Evolutionary conservation across 2,329 filamentous ascomycete genomes (phyloP).

Genomic region (Gliomastix tumulicola): DNA sequence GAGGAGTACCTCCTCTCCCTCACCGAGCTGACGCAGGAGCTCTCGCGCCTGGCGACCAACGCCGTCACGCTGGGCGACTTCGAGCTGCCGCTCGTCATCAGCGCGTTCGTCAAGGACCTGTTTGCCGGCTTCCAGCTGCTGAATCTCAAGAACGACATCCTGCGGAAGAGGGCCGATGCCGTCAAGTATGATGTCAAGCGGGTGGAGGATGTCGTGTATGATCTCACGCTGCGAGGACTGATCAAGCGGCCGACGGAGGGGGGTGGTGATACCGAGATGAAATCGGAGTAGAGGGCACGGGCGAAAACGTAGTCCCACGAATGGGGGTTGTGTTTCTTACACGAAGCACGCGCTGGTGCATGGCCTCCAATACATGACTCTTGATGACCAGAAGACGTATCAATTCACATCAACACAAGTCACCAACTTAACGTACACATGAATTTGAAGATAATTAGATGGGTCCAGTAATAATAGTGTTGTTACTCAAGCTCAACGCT

Average conservation of each 20-base stretch:
- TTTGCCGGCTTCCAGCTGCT: conserved; percentile 95
- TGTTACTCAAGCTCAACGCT: too few species aligned
- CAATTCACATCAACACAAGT: too few species aligned
- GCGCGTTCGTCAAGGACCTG: conserved; percentile 87
- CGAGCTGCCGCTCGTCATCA: conserved; percentile 77
- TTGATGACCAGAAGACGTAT: too few species aligned
- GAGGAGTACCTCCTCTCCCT: conserved; percentile 93
- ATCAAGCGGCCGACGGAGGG: conserved; percentile 43
- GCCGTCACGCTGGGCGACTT: conserved; percentile 90
- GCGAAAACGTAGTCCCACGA: too few species aligned
- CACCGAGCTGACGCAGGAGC: conserved; percentile 82
- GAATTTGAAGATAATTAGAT: too few species aligned
- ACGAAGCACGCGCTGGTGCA: too few species aligned
- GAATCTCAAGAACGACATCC: conserved; percentile 91
- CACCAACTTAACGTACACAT: too few species aligned
- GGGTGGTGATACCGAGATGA: conserved; percentile 27
- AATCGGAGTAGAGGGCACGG: conserved; percentile 17
- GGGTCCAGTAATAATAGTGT: too few species aligned
- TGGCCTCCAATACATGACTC: too few species aligned
- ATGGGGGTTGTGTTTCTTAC: too few species aligned
- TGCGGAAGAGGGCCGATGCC: conserved; percentile 81
- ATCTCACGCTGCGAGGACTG: conserved; percentile 80
- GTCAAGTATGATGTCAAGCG: conserved; percentile 98
- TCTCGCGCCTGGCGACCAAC: conserved; percentile 87
- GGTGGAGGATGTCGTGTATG: conserved; percentile 96